Base-by-base conservation (phyloP, 2,329 filamentous ascomycete species). In the Leptographium wingfieldii region DNA sequence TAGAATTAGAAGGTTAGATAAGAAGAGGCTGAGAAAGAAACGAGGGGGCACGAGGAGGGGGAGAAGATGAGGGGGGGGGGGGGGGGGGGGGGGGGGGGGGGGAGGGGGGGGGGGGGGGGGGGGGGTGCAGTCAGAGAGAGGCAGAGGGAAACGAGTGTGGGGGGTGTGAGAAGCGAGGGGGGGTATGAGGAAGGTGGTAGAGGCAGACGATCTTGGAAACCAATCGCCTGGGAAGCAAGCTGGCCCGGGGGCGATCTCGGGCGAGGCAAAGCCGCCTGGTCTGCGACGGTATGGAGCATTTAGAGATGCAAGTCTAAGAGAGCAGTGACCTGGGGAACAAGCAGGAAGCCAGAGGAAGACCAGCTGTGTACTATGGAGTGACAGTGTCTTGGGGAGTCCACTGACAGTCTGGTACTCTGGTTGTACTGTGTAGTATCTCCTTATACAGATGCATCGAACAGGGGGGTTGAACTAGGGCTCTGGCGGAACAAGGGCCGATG, bases 171-270 rank as follows among this genome's bases (percentile, higher is more conserved):
- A 49, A 51, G 58, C 16, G 43, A 48, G 27, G 51, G 16, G n/a
- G 11, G 25, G 27, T 27, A 29, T 25, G 5, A 22, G 46, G 56
- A 52, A 56, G 62, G 58, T 3, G 11, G 19, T 27, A 25, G 49
- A 48, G 55, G 40, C 58, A 49, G 55, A 56, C 65, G 59, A 61
- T 64, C 59, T 62, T 3, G 2, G 27, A 55, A 64, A 55, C 61
- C 63, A 64, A 64, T 61, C 63, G 63, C 57, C 55, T 64, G 63
- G 62, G 55, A 64, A 57, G 54, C 55, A 57, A 56, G 52, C 55
- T 52, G 49, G 43, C 19, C 38, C 38, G 38, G 55, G 59, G 62
- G 61, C 61, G 61, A 64, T 64, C 63, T 61, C 55, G 55, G 60
- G 59, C 59, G 27, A 53, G 49, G 27, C 27, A 53, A 16, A 16